Evolutionary conservation across 208 protist species (phyloP).

Genomic region (Crithidia thermophila): DNA sequence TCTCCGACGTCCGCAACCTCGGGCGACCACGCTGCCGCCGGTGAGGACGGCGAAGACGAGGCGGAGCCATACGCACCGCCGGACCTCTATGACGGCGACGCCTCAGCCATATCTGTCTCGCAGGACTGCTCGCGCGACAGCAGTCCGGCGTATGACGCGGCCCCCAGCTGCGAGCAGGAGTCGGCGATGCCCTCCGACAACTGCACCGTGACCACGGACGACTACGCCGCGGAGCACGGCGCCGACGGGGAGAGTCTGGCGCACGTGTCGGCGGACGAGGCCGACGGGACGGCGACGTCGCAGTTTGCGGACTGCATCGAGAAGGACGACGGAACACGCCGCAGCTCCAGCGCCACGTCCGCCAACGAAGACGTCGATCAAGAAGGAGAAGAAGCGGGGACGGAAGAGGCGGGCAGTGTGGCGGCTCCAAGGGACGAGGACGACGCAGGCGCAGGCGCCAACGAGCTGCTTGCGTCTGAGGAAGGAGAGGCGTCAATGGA

Average conservation of each 20-base stretch:
- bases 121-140: background rate
- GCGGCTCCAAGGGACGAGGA: too few relatives aligned
- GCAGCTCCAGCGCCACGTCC: too few relatives aligned
- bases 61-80: background rate
- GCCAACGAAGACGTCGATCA: too few relatives aligned
- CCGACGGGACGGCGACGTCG: constrained; percentile 12
- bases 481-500: too few relatives aligned
- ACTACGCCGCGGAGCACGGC: background rate
- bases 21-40: background rate
- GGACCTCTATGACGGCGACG: background rate
- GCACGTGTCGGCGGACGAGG: constrained; percentile 14
- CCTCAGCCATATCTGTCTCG: background rate
- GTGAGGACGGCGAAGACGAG: background rate
- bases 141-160: background rate
- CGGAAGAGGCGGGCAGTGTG: too few relatives aligned
- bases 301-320: constrained; percentile 12
- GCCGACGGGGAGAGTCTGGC: background rate
- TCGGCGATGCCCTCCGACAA: background rate
- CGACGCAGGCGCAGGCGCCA: too few relatives aligned
- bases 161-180: background rate
- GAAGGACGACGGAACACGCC: background rate
- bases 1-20: too few relatives aligned
- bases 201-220: background rate
- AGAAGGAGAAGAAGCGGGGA: background rate
- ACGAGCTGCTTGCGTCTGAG: too few relatives aligned